Base-by-base conservation (phyloP, 2,329 filamentous ascomycete species). In the Aspergillaceae sp. region DNA sequence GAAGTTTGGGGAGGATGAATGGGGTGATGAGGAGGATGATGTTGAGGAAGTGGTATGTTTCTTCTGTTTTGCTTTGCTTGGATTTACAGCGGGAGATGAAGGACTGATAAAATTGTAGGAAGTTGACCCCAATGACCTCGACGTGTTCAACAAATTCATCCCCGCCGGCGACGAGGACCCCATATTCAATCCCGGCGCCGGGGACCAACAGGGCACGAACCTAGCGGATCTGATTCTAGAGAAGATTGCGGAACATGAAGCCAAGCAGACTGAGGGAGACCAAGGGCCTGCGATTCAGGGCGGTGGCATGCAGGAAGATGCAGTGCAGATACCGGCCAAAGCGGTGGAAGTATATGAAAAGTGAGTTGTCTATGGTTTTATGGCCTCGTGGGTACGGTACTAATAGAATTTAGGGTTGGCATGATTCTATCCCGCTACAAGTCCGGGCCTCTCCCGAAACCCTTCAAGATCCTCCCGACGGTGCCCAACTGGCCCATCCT, bases 311-410 rank as follows among this genome's bases (percentile, higher is more conserved):
- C 77, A 81, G 1, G 86, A 92, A 53, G 90, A 94, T 51, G 86
- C 88, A 19, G 83, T 88, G 42, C 86, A 95, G 63, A 75, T 98
- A 43, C 89, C 89, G 2, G 84, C 84, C 38, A 96, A 95, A 70
- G 89, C 96, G 9, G 78, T 96, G 10, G 91, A 97, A 62, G 91
- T 95, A 10, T 97, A 94, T 66, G 85, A 86, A 50, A 94, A 95
- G 82, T 87, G 71, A 49, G 71, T 56, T 29, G 42, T 30, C n/a
- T 41, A 19, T 7, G 28, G 19, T 10, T 7, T 5, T 27, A 9
- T 6, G 26, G 34, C 27, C 5, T 35, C n/a, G 34, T n/a, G 19
- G 6, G 6, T 35, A 4, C 8, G 11, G 44, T 53, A 41, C 53
- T 64, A 47, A 57, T 40, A 29, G 34, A 37, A 27, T 52, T 40